These are phyloP conservation scores for Dryadomyces quercivorus DNA, from an alignment of 2,329 filamentous ascomycete species.

Conservation along the genomic window DNA sequence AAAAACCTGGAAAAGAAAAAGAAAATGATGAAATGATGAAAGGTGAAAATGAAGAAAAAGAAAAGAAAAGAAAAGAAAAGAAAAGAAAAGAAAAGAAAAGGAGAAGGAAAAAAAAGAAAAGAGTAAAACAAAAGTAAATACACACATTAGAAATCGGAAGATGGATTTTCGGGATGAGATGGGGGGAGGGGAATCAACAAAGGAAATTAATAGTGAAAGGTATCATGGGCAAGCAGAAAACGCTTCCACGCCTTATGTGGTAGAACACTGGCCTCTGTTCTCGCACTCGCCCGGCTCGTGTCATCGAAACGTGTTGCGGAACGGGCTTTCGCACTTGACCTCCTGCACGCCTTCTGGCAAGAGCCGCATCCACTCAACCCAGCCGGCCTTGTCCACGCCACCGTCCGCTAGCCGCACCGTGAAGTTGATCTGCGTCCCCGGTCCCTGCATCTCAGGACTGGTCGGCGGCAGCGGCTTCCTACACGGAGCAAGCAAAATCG, in stretches of 20 bases:
- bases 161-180: too few species aligned
- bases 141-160: background rate
- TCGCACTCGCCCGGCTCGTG: background rate
- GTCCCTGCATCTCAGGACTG: conserved; percentile 24
- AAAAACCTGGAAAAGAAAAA: background rate
- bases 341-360: conserved; percentile 46
- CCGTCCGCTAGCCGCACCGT: conserved; percentile 39
- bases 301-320: conserved; percentile 26
- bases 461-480: conserved; percentile 26
- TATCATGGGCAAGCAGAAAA: too few species aligned
- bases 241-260: too few species aligned
- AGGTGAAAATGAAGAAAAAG: background rate
- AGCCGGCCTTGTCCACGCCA: conserved; percentile 37
- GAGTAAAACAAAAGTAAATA: background rate
- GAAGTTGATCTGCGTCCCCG: conserved; percentile 33
- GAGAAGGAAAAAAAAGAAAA: background rate
- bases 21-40: background rate
- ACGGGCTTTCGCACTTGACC: conserved; percentile 41
- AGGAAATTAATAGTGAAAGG: background rate
- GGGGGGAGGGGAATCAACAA: background rate
- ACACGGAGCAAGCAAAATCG: conserved; percentile 42
- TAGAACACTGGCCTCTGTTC: background rate
- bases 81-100: background rate
- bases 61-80: background rate
- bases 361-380: conserved; percentile 45